Percentiles rank a stretch among this genome's conserved stretches.
Conservation (phyloP, 176 grass and related monocot species). For the Metroxylon sagu region DNA sequence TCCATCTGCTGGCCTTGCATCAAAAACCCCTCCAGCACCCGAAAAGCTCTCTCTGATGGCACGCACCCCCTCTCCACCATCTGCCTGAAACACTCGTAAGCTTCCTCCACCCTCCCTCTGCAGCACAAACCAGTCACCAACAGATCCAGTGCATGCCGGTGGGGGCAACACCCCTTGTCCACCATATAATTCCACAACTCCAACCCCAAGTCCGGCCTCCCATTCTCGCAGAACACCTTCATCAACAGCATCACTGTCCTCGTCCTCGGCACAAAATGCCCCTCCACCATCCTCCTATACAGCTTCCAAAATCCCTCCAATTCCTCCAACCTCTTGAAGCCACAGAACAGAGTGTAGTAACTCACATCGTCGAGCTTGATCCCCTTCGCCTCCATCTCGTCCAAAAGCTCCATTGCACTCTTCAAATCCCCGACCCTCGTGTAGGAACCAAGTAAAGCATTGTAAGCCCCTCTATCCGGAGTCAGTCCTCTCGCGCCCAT, state of each 20-base stretch:
- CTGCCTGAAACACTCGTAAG: constrained; percentile 62
- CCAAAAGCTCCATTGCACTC: constrained; percentile 47
- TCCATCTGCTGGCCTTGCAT: constrained; percentile 29
- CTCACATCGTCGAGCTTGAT: constrained; percentile 59
- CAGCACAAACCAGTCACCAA: constrained; percentile 73
- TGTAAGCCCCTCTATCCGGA: constrained; percentile 52
- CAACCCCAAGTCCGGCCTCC: constrained; percentile 55
- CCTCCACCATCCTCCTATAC: constrained; percentile 50
- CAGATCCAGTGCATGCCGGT: constrained; percentile 69
- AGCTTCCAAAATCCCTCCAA: constrained; percentile 74
- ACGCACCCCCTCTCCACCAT: constrained; percentile 36
- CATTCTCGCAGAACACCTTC: constrained; percentile 73
- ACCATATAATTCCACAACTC: constrained; percentile 70
- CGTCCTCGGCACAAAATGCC: constrained; percentile 51
- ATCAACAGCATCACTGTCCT: constrained; percentile 80
- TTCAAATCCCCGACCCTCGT: constrained; percentile 49
- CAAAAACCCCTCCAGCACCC: constrained; percentile 64
- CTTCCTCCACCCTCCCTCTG: constrained; percentile 47
- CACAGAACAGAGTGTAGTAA: constrained; percentile 73
- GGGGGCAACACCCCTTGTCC: constrained; percentile 64
- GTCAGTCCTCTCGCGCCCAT: constrained; percentile 42
- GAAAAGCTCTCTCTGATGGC: constrained; percentile 67
- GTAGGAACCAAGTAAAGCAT: constrained; percentile 63
- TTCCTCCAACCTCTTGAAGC: constrained; percentile 50
- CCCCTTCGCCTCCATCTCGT: constrained; percentile 54